Percentiles rank a stretch among this genome's conserved stretches.
Evolutionary conservation across 2,329 filamentous ascomycete genomes (phyloP).

Genomic region (Cercospora sp.): DNA sequence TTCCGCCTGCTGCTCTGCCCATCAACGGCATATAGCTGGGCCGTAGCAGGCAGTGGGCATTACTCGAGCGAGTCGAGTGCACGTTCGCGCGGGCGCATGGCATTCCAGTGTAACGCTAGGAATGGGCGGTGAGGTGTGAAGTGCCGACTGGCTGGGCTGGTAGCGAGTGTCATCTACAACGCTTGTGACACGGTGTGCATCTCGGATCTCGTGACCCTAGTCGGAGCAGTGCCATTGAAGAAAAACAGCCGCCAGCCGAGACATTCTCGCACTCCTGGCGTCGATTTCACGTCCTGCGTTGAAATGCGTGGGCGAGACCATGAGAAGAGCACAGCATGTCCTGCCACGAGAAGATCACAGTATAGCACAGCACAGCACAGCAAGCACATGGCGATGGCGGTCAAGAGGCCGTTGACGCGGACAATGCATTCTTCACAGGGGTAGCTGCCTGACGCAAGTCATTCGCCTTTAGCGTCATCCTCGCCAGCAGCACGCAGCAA

Average conservation of each 20-base stretch:
- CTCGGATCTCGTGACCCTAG: slow-evolving; percentile 1
- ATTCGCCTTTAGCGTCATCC: slow-evolving; percentile 24
- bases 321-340: neutral
- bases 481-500: slow-evolving; percentile 4
- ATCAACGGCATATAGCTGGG: neutral
- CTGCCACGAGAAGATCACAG: neutral
- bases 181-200: slow-evolving; percentile 15
- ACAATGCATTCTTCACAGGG: slow-evolving; percentile 22
- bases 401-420: neutral
- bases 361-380: neutral
- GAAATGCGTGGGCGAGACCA: neutral
- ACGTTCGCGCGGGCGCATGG: slow-evolving; percentile 21
- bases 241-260: neutral
- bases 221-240: neutral
- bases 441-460: slow-evolving; percentile 27
- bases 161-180: slow-evolving; percentile 25
- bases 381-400: neutral
- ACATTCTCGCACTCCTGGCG: neutral
- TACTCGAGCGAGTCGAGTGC: slow-evolving; percentile 14
- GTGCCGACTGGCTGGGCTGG: slow-evolving; percentile 30
- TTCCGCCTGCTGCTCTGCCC: neutral
- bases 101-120: slow-evolving; percentile 25
- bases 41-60: neutral
- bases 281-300: neutral
- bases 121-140: slow-evolving; percentile 32